phyloP scores from a whole-genome alignment of 78 protist genomes.

The Emiliania huxleyi region DNA sequence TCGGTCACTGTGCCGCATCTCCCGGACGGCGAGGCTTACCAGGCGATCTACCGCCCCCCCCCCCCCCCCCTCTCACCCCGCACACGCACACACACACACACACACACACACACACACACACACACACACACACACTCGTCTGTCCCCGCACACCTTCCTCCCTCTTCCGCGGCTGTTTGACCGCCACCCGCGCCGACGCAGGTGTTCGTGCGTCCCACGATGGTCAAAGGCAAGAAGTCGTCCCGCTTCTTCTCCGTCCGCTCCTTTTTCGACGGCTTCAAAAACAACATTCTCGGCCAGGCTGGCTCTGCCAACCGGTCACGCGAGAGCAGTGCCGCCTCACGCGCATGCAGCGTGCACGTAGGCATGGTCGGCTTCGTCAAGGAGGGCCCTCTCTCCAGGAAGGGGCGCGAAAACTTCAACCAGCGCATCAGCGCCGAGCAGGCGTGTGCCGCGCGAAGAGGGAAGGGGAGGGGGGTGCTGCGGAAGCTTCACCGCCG shows the following conservation, averaged over 20 bases:
- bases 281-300: neutral
- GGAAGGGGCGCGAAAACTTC: neutral
- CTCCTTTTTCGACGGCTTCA: neutral
- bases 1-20: neutral
- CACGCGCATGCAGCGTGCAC: neutral
- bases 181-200: too few relatives aligned
- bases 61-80: too few relatives aligned
- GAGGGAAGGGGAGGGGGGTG: too few relatives aligned
- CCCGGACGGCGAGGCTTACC: neutral
- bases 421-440: neutral
- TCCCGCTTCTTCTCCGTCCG: slow-evolving; percentile 13
- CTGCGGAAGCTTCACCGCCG: too few relatives aligned
- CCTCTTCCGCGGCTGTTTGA: too few relatives aligned
- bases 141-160: too few relatives aligned
- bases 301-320: neutral
- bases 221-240: neutral
- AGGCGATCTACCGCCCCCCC: too few relatives aligned
- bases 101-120: too few relatives aligned
- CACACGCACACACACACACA: too few relatives aligned
- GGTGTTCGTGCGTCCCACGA: neutral
- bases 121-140: too few relatives aligned
- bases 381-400: neutral
- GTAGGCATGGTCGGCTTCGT: slow-evolving; percentile 41
- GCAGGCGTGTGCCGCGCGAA: too few relatives aligned
- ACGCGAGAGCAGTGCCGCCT: neutral